These are phyloP conservation scores for Eutypella sp. DNA, from an alignment of 2,329 filamentous ascomycete genomes.

Conservation along the genomic window DNA sequence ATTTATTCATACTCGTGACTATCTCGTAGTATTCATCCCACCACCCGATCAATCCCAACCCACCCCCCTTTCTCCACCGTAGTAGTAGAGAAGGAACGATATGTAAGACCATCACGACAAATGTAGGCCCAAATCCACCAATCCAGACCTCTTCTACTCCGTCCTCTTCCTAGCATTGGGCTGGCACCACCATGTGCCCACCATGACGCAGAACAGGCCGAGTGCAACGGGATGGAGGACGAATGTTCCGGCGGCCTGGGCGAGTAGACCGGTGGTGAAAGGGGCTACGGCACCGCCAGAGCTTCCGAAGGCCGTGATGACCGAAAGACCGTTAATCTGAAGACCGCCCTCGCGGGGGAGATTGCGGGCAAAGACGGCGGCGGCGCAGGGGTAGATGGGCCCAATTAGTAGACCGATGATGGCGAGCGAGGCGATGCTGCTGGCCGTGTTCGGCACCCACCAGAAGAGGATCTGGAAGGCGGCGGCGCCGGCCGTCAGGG, in stretches of 20 bases:
- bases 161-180: slow-evolving; percentile 54
- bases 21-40: too few relatives aligned
- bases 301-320: slow-evolving; percentile 66
- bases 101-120: too few relatives aligned
- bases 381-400: slow-evolving; percentile 72
- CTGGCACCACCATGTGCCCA: slow-evolving; percentile 58
- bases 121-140: too few relatives aligned
- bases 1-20: too few relatives aligned
- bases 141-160: too few relatives aligned
- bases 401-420: slow-evolving; percentile 72
- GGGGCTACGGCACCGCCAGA: slow-evolving; percentile 64
- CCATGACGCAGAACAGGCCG: slow-evolving; percentile 59
- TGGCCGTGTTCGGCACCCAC: slow-evolving; percentile 70
- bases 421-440: slow-evolving; percentile 61
- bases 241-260: slow-evolving; percentile 57
- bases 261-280: slow-evolving; percentile 60
- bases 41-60: too few relatives aligned
- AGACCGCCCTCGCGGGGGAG: slow-evolving; percentile 53
- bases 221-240: slow-evolving; percentile 65
- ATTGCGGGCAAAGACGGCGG: slow-evolving; percentile 56
- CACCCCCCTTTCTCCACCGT: too few relatives aligned
- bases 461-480: slow-evolving; percentile 73
- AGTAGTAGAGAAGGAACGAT: too few relatives aligned
- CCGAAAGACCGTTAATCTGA: slow-evolving; percentile 58
- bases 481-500: slow-evolving; percentile 55